These are phyloP conservation scores for Petrea volubilis DNA, from an alignment of 257 asterid genomes.

Conservation along the genomic window DNA sequence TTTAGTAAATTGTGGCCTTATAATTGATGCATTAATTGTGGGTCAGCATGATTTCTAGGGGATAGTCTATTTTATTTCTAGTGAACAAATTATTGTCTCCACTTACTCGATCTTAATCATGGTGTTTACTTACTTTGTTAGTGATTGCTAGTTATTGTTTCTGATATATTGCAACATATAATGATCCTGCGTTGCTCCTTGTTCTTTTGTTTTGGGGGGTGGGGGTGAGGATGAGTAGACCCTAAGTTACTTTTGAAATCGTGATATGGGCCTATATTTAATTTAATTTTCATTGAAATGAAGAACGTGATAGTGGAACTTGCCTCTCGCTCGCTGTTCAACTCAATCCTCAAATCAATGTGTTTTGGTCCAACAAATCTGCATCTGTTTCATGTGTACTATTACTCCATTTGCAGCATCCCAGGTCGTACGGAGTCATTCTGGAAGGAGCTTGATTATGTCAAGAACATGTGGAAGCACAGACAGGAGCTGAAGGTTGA, in stretches of 20 bases:
- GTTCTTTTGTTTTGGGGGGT: too few relatives aligned
- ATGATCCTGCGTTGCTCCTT: too few relatives aligned
- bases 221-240: too few relatives aligned
- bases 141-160: neutral
- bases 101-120: neutral
- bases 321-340: neutral
- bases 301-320: neutral
- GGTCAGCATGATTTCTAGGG: too few relatives aligned
- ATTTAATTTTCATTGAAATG: neutral
- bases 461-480: conserved; percentile 83
- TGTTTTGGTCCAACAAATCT: neutral
- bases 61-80: neutral
- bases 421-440: conserved; percentile 79
- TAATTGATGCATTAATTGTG: neutral
- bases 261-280: neutral
- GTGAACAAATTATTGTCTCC: neutral
- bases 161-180: neutral
- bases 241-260: neutral
- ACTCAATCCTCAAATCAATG: neutral
- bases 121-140: neutral
- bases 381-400: neutral
- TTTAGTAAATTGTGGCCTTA: neutral
- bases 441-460: conserved; percentile 79
- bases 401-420: conserved; percentile 50
- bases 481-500: conserved; percentile 81